These are phyloP conservation scores for Ormosia semicastrata DNA, from an alignment of 306 rosid species.

Conservation along the genomic window DNA sequence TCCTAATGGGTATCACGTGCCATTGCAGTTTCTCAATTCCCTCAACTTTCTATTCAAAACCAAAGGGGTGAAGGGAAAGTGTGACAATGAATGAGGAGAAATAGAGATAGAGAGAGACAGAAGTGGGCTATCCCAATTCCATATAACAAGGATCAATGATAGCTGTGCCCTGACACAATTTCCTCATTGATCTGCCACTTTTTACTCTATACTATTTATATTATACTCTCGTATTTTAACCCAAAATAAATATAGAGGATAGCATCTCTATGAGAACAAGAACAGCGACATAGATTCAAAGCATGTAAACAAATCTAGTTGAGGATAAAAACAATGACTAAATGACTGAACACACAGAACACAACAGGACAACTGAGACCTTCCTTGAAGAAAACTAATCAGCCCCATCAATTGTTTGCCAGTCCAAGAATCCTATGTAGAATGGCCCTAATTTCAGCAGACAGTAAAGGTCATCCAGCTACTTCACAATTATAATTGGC, in stretches of 20 bases:
- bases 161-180: slow-evolving; percentile 41
- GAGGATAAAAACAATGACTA: slow-evolving; percentile 38
- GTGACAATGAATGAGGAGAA: background rate
- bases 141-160: slow-evolving; percentile 21
- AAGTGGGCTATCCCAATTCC: slow-evolving; percentile 13
- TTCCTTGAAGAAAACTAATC: slow-evolving; percentile 31
- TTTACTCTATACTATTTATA: background rate
- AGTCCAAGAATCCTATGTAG: slow-evolving; percentile 50
- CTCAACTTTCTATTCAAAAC: background rate
- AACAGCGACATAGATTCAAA: slow-evolving; percentile 10
- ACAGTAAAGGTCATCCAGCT: slow-evolving; percentile 14
- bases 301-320: slow-evolving; percentile 11
- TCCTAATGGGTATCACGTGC: slow-evolving; percentile 60
- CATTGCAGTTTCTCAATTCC: slow-evolving; percentile 35
- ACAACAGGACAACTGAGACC: slow-evolving; percentile 39
- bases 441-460: slow-evolving; percentile 5
- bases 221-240: slow-evolving; percentile 3
- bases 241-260: background rate
- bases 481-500: slow-evolving; percentile 8
- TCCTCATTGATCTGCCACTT: slow-evolving; percentile 29
- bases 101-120: background rate
- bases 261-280: slow-evolving; percentile 26
- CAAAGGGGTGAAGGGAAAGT: background rate
- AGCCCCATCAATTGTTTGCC: slow-evolving; percentile 11
- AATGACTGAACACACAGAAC: slow-evolving; percentile 27